Conservation (phyloP, 75 land plant species). For the Ceratopteris richardii region DNA sequence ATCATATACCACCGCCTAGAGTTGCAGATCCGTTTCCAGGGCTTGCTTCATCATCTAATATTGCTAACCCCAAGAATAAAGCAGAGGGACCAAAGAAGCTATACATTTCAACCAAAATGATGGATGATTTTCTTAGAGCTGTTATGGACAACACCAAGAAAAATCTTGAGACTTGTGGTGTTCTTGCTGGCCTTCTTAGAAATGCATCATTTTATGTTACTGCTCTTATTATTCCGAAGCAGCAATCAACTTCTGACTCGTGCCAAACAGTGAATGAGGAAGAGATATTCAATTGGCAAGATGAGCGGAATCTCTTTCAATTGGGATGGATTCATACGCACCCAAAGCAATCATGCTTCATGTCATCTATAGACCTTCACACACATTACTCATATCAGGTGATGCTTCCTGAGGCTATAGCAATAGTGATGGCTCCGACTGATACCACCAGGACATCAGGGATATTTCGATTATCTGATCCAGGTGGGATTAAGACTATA, state of each 20-base stretch:
- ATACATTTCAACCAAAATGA: slow-evolving; percentile 70
- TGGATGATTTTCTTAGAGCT: slow-evolving; percentile 83
- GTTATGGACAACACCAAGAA: slow-evolving; percentile 59
- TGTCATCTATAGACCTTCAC: slow-evolving; percentile 89
- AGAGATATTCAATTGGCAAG: slow-evolving; percentile 91
- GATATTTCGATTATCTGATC: slow-evolving; percentile 80
- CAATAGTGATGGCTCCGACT: too few relatives aligned
- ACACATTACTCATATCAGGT: slow-evolving; percentile 86
- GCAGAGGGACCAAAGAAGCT: slow-evolving; percentile 57
- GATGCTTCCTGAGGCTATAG: neutral
- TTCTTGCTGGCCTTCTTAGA: slow-evolving; percentile 78
- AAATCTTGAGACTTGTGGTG: slow-evolving; percentile 86
- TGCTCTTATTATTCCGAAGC: slow-evolving; percentile 88
- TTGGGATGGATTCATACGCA: slow-evolving; percentile 99
- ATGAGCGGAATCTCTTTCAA: slow-evolving; percentile 77
- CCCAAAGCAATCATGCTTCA: slow-evolving; percentile 74
- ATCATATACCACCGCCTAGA: slow-evolving; percentile 26
- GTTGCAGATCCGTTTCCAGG: slow-evolving; percentile 44
- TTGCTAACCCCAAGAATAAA: slow-evolving; percentile 33
- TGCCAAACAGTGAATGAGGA: slow-evolving; percentile 97
- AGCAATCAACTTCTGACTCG: slow-evolving; percentile 93
- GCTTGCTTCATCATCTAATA: slow-evolving; percentile 20
- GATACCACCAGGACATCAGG: slow-evolving; percentile 68
- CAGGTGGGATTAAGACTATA: slow-evolving; percentile 78
- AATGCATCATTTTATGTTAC: slow-evolving; percentile 67